These are phyloP conservation scores for Colletotrichum sp. DNA, from an alignment of 2,329 filamentous ascomycete genomes.

Conservation along the genomic window DNA sequence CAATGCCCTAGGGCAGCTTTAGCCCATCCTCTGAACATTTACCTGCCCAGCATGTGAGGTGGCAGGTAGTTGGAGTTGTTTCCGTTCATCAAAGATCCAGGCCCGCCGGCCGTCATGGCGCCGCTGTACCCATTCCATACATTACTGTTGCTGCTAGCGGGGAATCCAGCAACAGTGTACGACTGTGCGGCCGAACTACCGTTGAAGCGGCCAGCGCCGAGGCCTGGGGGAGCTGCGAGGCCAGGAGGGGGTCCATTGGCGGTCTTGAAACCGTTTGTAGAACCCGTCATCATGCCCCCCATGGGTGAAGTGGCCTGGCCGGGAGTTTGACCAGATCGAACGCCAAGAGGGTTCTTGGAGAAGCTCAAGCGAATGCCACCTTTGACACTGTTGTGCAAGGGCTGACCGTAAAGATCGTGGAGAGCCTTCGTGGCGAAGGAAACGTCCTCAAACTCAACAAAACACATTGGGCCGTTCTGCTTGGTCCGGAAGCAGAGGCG, in stretches of 20 bases:
- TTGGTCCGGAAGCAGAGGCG: constrained; percentile 94
- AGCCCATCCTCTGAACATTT: neutral
- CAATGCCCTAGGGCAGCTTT: neutral
- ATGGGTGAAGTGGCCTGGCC: constrained; percentile 52
- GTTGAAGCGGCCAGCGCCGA: constrained; percentile 44
- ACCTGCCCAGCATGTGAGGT: constrained; percentile 39
- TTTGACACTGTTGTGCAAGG: constrained; percentile 89
- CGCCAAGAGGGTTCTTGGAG: constrained; percentile 95
- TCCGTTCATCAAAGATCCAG: constrained; percentile 24
- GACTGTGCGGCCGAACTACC: constrained; percentile 10
- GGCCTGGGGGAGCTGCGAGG: constrained; percentile 75
- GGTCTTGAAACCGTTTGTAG: constrained; percentile 67
- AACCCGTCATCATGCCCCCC: constrained; percentile 59
- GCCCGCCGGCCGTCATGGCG: constrained; percentile 20
- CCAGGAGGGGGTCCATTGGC: constrained; percentile 83
- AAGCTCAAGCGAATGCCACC: constrained; percentile 95
- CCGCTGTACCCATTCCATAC: constrained; percentile 15
- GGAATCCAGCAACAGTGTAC: constrained; percentile 21
- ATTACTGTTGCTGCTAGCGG: constrained; percentile 24
- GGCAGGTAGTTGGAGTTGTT: constrained; percentile 29
- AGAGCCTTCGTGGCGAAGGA: constrained; percentile 91
- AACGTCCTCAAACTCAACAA: constrained; percentile 96
- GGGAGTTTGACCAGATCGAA: constrained; percentile 76
- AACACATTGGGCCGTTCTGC: constrained; percentile 96
- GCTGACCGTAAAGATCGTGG: constrained; percentile 85